phyloP scores from a whole-genome alignment of 2,329 filamentous ascomycete genomes.

The Apiospora sp. region DNA sequence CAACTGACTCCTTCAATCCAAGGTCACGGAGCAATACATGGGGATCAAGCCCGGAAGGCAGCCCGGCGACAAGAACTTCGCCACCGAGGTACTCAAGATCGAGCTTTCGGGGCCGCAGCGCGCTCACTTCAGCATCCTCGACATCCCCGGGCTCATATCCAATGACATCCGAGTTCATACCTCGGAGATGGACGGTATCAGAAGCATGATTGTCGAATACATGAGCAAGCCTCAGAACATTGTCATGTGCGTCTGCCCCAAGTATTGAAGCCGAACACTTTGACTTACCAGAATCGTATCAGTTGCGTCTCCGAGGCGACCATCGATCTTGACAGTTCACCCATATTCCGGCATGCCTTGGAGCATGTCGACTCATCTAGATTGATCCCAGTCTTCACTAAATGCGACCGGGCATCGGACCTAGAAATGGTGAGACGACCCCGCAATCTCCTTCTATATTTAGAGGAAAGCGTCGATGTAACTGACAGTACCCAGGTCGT shows the following conservation, averaged over 20 bases:
- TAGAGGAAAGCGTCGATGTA: no score
- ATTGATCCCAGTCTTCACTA: constrained; percentile 49
- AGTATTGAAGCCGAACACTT: no score
- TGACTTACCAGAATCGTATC: neutral
- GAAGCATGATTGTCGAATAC: constrained; percentile 45
- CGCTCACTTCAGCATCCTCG: constrained; percentile 48
- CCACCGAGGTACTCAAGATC: constrained; percentile 46
- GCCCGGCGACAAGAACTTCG: constrained; percentile 44
- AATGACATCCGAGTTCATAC: constrained; percentile 37
- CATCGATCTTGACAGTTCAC: constrained; percentile 42
- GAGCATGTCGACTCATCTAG: constrained; percentile 39
- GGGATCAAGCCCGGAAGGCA: constrained; percentile 39
- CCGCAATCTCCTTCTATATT: neutral
- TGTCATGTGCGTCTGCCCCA: constrained; percentile 44
- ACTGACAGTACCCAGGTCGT: constrained; percentile 25
- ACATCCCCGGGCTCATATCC: constrained; percentile 46
- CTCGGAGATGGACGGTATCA: constrained; percentile 40
- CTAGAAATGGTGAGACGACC: constrained; percentile 27
- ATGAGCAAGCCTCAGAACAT: constrained; percentile 47
- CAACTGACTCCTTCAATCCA: no score
- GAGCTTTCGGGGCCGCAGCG: constrained; percentile 47
- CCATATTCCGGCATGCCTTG: constrained; percentile 40
- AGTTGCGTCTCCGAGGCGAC: constrained; percentile 46
- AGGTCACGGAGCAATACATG: constrained; percentile 41
- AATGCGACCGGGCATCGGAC: constrained; percentile 43